Base-by-base conservation (phyloP, 805 yeast genomes). In the Pichia nanzhaoensis region DNA sequence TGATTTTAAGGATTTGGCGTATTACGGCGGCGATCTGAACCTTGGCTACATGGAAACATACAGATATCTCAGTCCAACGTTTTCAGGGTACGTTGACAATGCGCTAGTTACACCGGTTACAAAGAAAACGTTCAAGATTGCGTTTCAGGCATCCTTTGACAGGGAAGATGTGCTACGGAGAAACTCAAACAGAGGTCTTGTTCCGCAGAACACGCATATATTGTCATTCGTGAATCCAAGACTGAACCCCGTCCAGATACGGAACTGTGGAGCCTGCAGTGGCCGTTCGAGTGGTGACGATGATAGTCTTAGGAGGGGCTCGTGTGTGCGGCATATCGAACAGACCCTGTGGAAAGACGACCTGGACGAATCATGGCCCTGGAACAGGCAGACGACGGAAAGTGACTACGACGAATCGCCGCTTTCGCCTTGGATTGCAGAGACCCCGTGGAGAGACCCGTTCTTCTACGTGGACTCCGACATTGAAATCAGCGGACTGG, bases 401-500 rank as follows among this genome's bases (percentile, higher is more conserved):
- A 21, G 28, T 20, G 18, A 31, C 8, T 22, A 30, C 14, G 22
- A 31, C 24, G 39, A 32, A 14, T 16, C 19, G 12, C 19, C 19
- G n/a, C n/a, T n/a, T n/a, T 37, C 13, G 17, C 21, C 37, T 13
- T 31, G 13, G n/a, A 21, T 37, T 8, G 36, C 40, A 30, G 46
- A 46, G 30, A 43, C 50, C 4, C 51, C 55, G 3, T 8, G 24
- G 3, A 41, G 48, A 12, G 57, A 54, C 44, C 55, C 57, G 14
- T 50, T 46, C 13, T 51, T 48, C n/a, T 57, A 52, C 45, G 44
- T 58, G 20, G 57, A 55, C 35, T 55, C 63, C 10, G 59, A 56
- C 21, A 36, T 60, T 20, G 82, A 79, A 48, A 72, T 82, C 9
- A 68, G 77, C 16, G 90, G 90, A 1, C 57, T 83, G 46, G 82